Evolutionary conservation across 1,139 yeast genomes (phyloP).

Genomic region (Pichia sp.): DNA sequence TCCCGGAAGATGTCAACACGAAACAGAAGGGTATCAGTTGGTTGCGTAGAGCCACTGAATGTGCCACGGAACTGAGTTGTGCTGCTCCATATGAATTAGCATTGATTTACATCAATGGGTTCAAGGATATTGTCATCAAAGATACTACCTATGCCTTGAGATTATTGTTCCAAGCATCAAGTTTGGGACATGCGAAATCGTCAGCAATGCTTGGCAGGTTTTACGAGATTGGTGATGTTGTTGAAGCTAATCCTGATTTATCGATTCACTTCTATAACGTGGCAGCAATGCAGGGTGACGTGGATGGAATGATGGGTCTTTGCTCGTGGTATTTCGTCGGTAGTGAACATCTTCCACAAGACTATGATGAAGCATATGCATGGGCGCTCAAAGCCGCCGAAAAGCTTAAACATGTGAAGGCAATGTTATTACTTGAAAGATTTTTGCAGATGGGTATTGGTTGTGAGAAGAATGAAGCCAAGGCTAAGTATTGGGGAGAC

Average conservation of each 20-base stretch:
- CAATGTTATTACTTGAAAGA: constrained; percentile 81
- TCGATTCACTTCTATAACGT: constrained; percentile 90
- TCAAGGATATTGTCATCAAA: constrained; percentile 76
- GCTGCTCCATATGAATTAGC: constrained; percentile 95
- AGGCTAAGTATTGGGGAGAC: constrained; percentile 69
- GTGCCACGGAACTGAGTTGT: constrained; percentile 76
- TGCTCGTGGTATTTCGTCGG: constrained; percentile 98
- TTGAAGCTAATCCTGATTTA: constrained; percentile 76
- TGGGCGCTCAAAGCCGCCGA: constrained; percentile 91
- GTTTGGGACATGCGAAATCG: constrained; percentile 76
- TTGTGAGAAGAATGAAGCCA: constrained; percentile 48
- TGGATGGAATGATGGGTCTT: constrained; percentile 84
- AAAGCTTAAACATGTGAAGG: constrained; percentile 58
- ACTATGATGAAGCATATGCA: constrained; percentile 82
- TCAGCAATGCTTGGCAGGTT: constrained; percentile 74
- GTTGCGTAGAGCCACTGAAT: constrained; percentile 80
- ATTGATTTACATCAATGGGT: constrained; percentile 76
- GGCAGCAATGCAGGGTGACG: constrained; percentile 85
- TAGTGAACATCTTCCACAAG: constrained; percentile 68
- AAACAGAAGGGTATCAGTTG: constrained; percentile 89
- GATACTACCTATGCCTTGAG: constrained; percentile 83
- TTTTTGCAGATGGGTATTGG: constrained; percentile 89
- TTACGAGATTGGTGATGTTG: constrained; percentile 75
- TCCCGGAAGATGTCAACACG: constrained; percentile 57
- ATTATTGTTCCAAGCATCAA: constrained; percentile 83